Conservation (phyloP, 176 grass and related monocot species). For the Carex littledalei region DNA sequence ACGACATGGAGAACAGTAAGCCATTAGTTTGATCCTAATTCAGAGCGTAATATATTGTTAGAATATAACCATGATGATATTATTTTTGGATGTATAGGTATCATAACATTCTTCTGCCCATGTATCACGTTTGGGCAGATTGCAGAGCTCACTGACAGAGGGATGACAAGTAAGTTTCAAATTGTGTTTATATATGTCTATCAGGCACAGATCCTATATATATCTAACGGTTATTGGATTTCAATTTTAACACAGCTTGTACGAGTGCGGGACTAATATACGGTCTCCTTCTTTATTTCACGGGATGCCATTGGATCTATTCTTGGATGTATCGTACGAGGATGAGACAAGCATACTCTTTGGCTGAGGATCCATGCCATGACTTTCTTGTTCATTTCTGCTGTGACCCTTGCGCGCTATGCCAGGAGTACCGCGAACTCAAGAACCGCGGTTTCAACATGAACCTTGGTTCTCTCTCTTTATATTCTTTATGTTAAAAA, state of each 20-base stretch:
- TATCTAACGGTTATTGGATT: not conserved
- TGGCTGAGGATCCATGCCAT: slow-evolving; percentile 38
- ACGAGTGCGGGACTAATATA: slow-evolving; percentile 36
- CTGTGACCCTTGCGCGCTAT: slow-evolving; percentile 45
- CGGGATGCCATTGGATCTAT: slow-evolving; percentile 30
- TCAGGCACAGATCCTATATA: not conserved
- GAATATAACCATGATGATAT: not conserved
- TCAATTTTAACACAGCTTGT: slow-evolving; percentile 30
- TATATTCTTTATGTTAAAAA: not conserved
- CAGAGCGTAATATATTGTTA: not conserved
- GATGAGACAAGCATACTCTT: slow-evolving; percentile 35
- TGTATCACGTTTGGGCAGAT: slow-evolving; percentile 62
- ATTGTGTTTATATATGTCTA: not conserved
- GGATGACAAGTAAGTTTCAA: slow-evolving; percentile 30
- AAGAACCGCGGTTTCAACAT: slow-evolving; percentile 50
- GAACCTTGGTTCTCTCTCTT: slow-evolving; percentile 25
- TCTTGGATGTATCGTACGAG: slow-evolving; percentile 57
- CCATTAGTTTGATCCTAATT: not conserved
- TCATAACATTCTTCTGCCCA: slow-evolving; percentile 49
- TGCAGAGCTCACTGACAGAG: slow-evolving; percentile 35
- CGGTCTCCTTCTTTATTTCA: not conserved
- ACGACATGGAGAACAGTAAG: slow-evolving; percentile 48
- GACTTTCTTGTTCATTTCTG: slow-evolving; percentile 59
- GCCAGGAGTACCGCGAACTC: slow-evolving; percentile 77
- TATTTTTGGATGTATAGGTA: slow-evolving; percentile 22